Evolutionary conservation across 345 rosid species (phyloP).

Genomic region (Stellera chamaejasme): DNA sequence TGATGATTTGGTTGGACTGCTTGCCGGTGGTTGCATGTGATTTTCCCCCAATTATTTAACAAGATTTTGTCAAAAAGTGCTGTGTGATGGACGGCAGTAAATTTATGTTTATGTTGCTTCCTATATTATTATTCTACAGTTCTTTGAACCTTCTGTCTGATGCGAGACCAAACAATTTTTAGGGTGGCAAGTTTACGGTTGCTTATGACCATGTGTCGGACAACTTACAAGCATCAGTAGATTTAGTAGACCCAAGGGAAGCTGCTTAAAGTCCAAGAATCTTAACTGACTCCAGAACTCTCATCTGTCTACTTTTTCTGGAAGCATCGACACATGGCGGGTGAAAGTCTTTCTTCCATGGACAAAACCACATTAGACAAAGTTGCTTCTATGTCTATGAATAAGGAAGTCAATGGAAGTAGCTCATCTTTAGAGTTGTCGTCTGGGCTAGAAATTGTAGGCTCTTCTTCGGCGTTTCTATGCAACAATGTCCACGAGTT

Average conservation of each 20-base stretch:
- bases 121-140: no score
- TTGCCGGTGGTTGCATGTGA: no score
- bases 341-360: slow-evolving; percentile 37
- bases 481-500: slow-evolving; percentile 7
- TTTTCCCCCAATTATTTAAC: no score
- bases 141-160: no score
- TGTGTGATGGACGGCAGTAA: no score
- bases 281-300: slow-evolving; percentile 38
- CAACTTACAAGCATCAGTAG: no score
- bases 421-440: neutral
- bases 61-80: no score
- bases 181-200: no score
- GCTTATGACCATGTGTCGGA: no score
- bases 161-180: no score
- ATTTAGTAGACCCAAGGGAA: slow-evolving; percentile 16
- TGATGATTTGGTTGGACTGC: no score
- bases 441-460: slow-evolving; percentile 5
- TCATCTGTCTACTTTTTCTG: slow-evolving; percentile 34
- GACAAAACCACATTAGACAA: slow-evolving; percentile 3
- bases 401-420: slow-evolving; percentile 8
- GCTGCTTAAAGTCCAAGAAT: slow-evolving; percentile 38
- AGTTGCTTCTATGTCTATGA: slow-evolving; percentile 1
- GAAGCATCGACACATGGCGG: slow-evolving; percentile 23
- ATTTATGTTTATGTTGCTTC: no score
- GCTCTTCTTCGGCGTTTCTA: slow-evolving; percentile 21